Percentiles rank a stretch among this genome's conserved stretches.
phyloP scores from a whole-genome alignment of 2,329 filamentous ascomycete genomes.

The Trichoderma semiorbis region DNA sequence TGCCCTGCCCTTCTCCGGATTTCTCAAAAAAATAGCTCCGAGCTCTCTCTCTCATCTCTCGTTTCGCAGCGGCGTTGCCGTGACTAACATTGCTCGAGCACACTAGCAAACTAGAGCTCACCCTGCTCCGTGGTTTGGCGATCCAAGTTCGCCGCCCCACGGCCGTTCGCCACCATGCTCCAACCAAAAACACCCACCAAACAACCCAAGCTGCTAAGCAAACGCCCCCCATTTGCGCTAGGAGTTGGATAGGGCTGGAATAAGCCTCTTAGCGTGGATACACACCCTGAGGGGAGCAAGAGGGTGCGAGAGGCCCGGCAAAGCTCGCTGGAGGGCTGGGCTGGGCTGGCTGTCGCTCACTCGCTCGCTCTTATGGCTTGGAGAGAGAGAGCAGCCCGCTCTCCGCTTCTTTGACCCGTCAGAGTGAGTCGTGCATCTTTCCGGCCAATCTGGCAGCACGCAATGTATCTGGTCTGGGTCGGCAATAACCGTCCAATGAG shows the following conservation, averaged over 20 bases:
- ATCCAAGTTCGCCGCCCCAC: background rate
- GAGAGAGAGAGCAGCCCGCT: background rate
- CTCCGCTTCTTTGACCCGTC: background rate
- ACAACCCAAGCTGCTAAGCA: background rate
- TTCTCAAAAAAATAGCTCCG: background rate
- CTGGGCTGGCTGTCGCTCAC: too few relatives aligned
- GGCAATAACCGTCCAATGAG: background rate
- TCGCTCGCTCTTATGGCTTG: background rate
- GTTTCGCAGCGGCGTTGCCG: background rate
- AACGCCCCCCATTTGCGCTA: background rate
- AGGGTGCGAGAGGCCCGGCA: background rate
- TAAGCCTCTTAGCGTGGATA: slow-evolving; percentile 2
- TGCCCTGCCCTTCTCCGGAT: background rate
- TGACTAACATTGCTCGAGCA: background rate
- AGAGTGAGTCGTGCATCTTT: background rate
- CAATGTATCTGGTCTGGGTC: background rate
- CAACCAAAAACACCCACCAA: background rate
- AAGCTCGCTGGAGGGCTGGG: background rate
- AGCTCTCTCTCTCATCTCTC: background rate
- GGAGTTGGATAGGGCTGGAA: slow-evolving; percentile 11
- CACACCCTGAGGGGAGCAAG: background rate
- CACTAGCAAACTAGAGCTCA: background rate
- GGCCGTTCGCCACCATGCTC: slow-evolving; percentile 7
- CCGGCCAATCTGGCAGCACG: background rate
- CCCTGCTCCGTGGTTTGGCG: background rate